Base-by-base conservation (phyloP, 1,139 yeast species). In the Pichia norvegensis region DNA sequence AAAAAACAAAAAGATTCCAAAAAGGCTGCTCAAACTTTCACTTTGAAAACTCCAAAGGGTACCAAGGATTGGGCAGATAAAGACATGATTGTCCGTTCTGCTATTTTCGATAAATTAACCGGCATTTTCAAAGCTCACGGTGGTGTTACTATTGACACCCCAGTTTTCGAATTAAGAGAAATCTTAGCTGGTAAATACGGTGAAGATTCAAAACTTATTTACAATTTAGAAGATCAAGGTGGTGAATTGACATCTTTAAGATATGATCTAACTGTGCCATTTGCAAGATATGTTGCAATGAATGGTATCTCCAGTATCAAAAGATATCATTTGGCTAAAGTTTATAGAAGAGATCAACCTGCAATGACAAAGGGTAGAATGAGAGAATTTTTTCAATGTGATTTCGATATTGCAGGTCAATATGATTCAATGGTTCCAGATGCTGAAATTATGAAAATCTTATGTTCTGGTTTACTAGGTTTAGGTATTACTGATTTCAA, bases 291-390 rank as follows among this genome's bases (percentile, higher is more conserved):
- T 62, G 95, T 92, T 47, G 98, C 98, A 33, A 84, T 87, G 83
- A 92, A 92, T 70, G 87, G 86, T 60, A 76, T 92, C 52, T 83
- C 86, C 58, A 78, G 73, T 62, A 92, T 92, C 67, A 92, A 92
- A 69, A 77, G 98, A 63, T 92, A 81, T 67, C 98, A 92, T 69
- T 86, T 92, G 55, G 98, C 98, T 57, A 92, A 92, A 67, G 98
- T 92, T 46, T 92, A 92, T 69, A 79, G 98, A 70, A 83, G 98
- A 69, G 98, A 92, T 65, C 98, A 92, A 67, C 98, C 98, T 6
- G 98, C 98, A 16, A 92, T 92, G 98, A 90, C 97, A 48, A 92
- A 92, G 67, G 98, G 98, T 49, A 80, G 98, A 68, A 92, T 92
- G 98, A 84, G 98, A 76, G 98, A 92, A 67, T 92, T 92, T 60